phyloP scores from a whole-genome alignment of 192 early-diverging fungal genomes.

The Borealophlyctis nickersoniae region DNA sequence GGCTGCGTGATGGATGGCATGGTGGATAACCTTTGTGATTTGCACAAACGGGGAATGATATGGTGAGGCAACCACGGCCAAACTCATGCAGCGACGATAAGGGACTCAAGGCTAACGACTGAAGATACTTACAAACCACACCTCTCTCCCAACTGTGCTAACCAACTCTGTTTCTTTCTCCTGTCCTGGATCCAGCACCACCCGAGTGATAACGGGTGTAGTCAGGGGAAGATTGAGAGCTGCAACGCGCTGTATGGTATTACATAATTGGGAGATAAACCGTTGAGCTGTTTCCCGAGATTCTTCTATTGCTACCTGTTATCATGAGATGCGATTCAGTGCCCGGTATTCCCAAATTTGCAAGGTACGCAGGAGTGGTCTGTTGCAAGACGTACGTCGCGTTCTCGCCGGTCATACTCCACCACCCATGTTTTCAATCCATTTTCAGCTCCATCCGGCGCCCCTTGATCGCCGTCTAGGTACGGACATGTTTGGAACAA shows the following conservation, averaged over 20 bases:
- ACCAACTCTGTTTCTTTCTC: slow-evolving; percentile 6
- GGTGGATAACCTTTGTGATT: too few species aligned
- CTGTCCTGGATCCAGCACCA: neutral
- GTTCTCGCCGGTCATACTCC: slow-evolving; percentile 9
- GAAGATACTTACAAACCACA: slow-evolving; percentile 24
- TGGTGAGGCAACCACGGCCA: too few species aligned
- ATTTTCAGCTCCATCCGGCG: slow-evolving; percentile 6
- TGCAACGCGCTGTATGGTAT: neutral
- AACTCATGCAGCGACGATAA: too few species aligned
- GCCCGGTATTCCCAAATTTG: too few species aligned
- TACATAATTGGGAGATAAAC: neutral
- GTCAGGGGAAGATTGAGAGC: slow-evolving; percentile 10
- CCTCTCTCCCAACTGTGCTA: slow-evolving; percentile 18
- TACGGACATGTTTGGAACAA: slow-evolving; percentile 10
- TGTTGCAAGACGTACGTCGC: slow-evolving; percentile 20
- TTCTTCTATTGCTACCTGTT: slow-evolving; percentile 7
- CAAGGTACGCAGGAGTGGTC: too few species aligned
- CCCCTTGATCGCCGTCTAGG: neutral
- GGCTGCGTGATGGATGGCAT: slow-evolving; percentile 33
- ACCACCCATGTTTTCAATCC: neutral
- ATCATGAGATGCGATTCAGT: neutral
- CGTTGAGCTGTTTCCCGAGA: neutral
- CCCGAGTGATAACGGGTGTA: slow-evolving; percentile 6
- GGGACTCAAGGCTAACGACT: too few species aligned
- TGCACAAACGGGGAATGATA: too few species aligned